Evolutionary conservation across 2,329 filamentous ascomycete species (phyloP).

Genomic region (Nectriaceae sp.): DNA sequence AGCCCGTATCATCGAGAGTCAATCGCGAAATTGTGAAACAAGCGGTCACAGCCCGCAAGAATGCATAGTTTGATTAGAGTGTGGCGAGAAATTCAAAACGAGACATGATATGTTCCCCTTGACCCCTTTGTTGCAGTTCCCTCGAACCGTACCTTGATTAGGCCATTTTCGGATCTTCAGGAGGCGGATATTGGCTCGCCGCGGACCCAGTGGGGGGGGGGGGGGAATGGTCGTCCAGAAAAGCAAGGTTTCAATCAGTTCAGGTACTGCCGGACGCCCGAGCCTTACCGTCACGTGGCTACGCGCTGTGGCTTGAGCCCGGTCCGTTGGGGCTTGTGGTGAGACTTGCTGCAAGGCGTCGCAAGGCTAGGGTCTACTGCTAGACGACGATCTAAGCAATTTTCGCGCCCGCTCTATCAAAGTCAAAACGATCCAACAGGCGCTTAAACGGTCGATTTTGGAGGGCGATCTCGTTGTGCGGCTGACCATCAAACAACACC

Average conservation of each 20-base stretch:
- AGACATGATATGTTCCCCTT: too few relatives aligned
- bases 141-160: too few relatives aligned
- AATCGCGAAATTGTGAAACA: conserved; percentile 23
- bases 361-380: neutral
- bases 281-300: conserved; percentile 25
- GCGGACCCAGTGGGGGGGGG: neutral
- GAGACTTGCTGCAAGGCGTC: neutral
- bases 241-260: neutral
- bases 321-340: neutral
- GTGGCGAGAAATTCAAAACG: conserved; percentile 21
- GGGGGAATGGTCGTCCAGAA: neutral
- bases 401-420: neutral
- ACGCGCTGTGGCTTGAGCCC: conserved; percentile 25
- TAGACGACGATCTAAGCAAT: neutral
- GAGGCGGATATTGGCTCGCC: neutral
- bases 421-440: neutral
- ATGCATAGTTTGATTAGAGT: conserved; percentile 18
- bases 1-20: conserved; percentile 3
- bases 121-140: too few relatives aligned
- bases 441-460: neutral
- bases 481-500: neutral
- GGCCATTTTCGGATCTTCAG: neutral
- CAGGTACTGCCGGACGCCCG: neutral
- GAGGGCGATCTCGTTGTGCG: neutral
- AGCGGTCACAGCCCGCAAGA: conserved; percentile 12